Evolutionary conservation across 139 green algal species (phyloP).

Genomic region (Chlamydomonas sp.): DNA sequence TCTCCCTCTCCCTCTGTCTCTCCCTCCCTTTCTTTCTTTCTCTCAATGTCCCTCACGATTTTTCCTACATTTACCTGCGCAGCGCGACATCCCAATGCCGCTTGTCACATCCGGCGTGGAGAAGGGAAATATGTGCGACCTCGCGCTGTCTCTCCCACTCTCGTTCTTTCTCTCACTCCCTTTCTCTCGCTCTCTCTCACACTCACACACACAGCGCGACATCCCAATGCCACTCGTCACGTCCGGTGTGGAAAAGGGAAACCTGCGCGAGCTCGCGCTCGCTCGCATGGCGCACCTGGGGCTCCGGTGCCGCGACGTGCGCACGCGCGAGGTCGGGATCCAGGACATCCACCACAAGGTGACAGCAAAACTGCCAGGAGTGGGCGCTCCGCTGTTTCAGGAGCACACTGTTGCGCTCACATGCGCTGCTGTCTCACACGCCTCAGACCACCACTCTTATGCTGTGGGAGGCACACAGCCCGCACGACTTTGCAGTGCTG

Average conservation of each 20-base stretch:
- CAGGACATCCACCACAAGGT: constrained; percentile 88
- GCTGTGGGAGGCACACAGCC: too few species aligned
- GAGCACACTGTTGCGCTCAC: too few species aligned
- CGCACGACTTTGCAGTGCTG: neutral
- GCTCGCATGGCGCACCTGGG: constrained; percentile 83
- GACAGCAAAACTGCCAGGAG: too few species aligned
- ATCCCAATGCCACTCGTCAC: constrained; percentile 98
- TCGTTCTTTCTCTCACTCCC: constrained; percentile 10
- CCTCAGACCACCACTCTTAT: too few species aligned
- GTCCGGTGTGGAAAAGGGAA: constrained; percentile 89
- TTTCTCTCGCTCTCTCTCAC: too few species aligned
- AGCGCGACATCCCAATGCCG: constrained; percentile 97
- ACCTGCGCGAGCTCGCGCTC: constrained; percentile 91
- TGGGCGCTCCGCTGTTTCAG: too few species aligned
- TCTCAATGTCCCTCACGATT: too few species aligned
- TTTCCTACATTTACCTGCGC: too few species aligned
- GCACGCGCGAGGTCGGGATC: constrained; percentile 92
- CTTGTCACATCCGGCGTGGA: constrained; percentile 89
- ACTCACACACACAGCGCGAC: constrained; percentile 69
- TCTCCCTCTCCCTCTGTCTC: too few species aligned
- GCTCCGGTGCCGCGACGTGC: constrained; percentile 82
- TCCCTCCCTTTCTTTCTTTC: too few species aligned
- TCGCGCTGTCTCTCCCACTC: constrained; percentile 79
- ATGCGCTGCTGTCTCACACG: too few species aligned
- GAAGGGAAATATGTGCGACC: constrained; percentile 94